Evolutionary conservation across 2,329 filamentous ascomycete species (phyloP), one percentile per base, ranked within the genome.

Genomic region (Cladosporium oxysporum): DNA sequence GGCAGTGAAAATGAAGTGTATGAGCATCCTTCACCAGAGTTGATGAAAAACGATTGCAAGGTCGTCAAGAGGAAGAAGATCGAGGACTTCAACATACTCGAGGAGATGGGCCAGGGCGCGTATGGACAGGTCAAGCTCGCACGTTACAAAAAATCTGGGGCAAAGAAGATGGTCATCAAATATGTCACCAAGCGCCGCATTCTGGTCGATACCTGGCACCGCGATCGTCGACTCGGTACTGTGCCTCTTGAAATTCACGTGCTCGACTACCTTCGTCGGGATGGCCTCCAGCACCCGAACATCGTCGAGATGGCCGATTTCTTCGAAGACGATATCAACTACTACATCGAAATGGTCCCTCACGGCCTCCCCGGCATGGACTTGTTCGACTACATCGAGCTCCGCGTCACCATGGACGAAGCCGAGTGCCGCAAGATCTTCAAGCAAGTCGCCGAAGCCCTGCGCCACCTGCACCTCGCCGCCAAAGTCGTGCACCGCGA

Each of bases 341-440:
- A 99, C 80, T 99, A 99, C 79, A 99, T 99, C 72, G 95, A 98
- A 78, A 99, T 98, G 92, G 85, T 91, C 16, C 95, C 95, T 0
- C 95, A 98, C 73, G 95, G 95, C 1, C 83, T 97, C 44, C 95
- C 95, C 0, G 95, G 95, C 14, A 98, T 99, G 93, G 95, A 99
- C 77, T 85, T 99, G 1, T 99, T 99, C 75, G 95, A 99, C 79
- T 99, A 99, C 78, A 99, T 99, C 71, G 95, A 99, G 78, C 85
- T 99, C 63, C 90, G 94, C 29, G 89, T 93, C 55, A 97, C 94
- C 74, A 99, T 99, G 95, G 92, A 96, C 62, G 95, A 99, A 80
- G 84, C 86, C 8, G 95, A 99, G 77, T 96, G 93, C 76, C 88
- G 92, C 62, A 96, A 91, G 79, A 99, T 99, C 68, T 99, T 99